Evolutionary conservation across 2,329 filamentous ascomycete genomes (phyloP).

Genomic region (Neonectria hederae): DNA sequence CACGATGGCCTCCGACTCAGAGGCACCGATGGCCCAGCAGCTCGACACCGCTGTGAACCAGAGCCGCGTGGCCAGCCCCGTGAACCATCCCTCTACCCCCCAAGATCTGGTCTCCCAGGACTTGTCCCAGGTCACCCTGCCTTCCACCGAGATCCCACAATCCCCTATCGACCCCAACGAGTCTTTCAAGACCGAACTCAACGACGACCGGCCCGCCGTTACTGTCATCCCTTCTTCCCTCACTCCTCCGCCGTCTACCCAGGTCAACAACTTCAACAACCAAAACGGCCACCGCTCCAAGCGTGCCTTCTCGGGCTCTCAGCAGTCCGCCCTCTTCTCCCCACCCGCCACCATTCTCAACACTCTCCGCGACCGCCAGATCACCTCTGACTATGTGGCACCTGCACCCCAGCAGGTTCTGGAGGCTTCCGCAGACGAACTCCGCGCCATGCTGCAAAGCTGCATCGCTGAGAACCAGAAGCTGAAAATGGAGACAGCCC

Average conservation of each 20-base stretch:
- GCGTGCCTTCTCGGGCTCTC: conserved; percentile 51
- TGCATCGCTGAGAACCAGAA: conserved; percentile 66
- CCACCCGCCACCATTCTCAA: conserved; percentile 61
- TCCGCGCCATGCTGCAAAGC: conserved; percentile 64
- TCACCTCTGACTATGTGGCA: conserved; percentile 54
- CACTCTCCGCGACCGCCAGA: conserved; percentile 44
- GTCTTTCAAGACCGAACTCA: conserved; percentile 61
- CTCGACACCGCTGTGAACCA: conserved; percentile 46
- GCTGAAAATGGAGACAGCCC: conserved; percentile 83
- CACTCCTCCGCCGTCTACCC: conserved; percentile 67
- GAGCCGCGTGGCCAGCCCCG: conserved; percentile 46
- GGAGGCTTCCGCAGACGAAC: conserved; percentile 63
- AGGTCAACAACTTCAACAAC: conserved; percentile 50
- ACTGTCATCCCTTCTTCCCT: conserved; percentile 66
- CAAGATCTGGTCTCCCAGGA: conserved; percentile 43
- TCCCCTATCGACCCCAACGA: conserved; percentile 61
- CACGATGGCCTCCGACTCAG: conserved; percentile 50
- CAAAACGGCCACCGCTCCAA: conserved; percentile 36
- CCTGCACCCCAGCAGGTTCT: conserved; percentile 61
- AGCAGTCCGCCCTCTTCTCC: conserved; percentile 61
- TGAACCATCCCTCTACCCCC: conserved; percentile 46
- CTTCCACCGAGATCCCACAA: conserved; percentile 64
- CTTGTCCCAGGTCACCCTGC: conserved; percentile 64
- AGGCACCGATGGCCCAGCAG: conserved; percentile 43
- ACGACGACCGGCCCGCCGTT: conserved; percentile 56